A percentile compares a stretch with the other conserved stretches of the same genome.
These are phyloP conservation scores for Symbiodinium natans DNA, from an alignment of 73 alveolate species.

Conservation along the genomic window DNA sequence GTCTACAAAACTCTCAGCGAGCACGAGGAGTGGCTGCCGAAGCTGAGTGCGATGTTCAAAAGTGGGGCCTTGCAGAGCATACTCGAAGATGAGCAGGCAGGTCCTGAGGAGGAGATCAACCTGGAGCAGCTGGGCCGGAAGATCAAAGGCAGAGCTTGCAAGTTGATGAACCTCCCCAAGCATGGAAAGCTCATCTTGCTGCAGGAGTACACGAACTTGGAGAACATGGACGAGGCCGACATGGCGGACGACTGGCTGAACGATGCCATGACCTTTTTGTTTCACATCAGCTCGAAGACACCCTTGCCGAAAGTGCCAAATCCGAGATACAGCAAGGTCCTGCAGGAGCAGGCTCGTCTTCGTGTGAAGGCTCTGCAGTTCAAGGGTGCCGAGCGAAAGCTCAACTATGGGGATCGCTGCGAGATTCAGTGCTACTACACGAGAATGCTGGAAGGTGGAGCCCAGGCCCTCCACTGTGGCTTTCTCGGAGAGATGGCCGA, in stretches of 20 bases:
- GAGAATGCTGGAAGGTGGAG: too few species aligned
- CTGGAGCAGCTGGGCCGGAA: background rate
- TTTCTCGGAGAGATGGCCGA: too few species aligned
- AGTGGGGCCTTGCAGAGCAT: background rate
- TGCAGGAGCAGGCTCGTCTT: background rate
- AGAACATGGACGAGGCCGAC: background rate
- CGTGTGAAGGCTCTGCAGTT: too few species aligned
- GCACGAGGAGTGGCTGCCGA: background rate
- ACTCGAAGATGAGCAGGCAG: background rate
- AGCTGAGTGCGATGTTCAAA: background rate
- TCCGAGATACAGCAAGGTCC: background rate
- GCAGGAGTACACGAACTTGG: background rate
- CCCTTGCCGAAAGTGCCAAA: background rate
- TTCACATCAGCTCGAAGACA: background rate
- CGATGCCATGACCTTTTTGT: background rate
- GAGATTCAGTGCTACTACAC: too few species aligned
- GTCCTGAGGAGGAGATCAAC: background rate
- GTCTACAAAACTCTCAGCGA: background rate
- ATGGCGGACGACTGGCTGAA: background rate
- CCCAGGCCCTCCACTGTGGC: too few species aligned
- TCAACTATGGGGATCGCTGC: too few species aligned
- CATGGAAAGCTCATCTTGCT: background rate
- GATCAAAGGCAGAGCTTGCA: background rate
- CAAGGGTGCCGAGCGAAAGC: too few species aligned
- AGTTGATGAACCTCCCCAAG: background rate